A percentile compares a stretch with the other conserved stretches of the same genome.
phyloP scores from a whole-genome alignment of 352 stramenopile genomes.

The Elongisporangium senticosum region DNA sequence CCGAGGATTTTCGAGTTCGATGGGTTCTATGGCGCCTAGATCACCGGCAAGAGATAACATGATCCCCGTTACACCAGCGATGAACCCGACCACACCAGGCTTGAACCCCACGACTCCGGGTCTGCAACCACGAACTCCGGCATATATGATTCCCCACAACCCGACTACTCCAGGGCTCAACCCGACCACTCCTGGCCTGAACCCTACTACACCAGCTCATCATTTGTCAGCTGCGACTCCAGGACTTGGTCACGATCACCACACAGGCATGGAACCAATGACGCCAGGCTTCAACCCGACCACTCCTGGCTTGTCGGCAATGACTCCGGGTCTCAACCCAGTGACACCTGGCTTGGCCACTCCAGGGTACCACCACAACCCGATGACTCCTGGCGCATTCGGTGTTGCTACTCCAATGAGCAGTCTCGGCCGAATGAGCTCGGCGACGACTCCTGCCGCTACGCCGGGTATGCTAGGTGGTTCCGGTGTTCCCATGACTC shows the following conservation, averaged over 20 bases:
- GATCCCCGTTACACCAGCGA: constrained; percentile 60
- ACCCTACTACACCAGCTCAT: constrained; percentile 65
- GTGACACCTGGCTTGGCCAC: constrained; percentile 80
- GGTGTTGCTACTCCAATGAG: constrained; percentile 59
- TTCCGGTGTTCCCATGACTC: constrained; percentile 68
- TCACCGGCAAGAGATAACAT: constrained; percentile 62
- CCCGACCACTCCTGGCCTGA: constrained; percentile 73
- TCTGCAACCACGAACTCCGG: constrained; percentile 64
- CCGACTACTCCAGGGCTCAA: constrained; percentile 77
- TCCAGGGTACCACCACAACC: constrained; percentile 80
- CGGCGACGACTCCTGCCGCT: constrained; percentile 52
- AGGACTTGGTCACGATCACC: constrained; percentile 52
- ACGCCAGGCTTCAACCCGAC: constrained; percentile 86
- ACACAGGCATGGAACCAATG: constrained; percentile 81
- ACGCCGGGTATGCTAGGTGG: constrained; percentile 69
- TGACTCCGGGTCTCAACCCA: constrained; percentile 77
- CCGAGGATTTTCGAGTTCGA: constrained; percentile 44
- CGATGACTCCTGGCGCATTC: constrained; percentile 82
- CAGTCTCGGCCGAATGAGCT: constrained; percentile 61
- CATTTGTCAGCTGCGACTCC: constrained; percentile 59
- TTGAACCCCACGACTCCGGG: constrained; percentile 81
- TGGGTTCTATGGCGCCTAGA: constrained; percentile 46
- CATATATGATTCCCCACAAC: constrained; percentile 76
- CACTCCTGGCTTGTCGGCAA: constrained; percentile 68
- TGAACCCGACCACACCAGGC: constrained; percentile 69